Evolutionary conservation across 2,329 filamentous ascomycete genomes (phyloP).

Genomic region (Microascus cirrosus): DNA sequence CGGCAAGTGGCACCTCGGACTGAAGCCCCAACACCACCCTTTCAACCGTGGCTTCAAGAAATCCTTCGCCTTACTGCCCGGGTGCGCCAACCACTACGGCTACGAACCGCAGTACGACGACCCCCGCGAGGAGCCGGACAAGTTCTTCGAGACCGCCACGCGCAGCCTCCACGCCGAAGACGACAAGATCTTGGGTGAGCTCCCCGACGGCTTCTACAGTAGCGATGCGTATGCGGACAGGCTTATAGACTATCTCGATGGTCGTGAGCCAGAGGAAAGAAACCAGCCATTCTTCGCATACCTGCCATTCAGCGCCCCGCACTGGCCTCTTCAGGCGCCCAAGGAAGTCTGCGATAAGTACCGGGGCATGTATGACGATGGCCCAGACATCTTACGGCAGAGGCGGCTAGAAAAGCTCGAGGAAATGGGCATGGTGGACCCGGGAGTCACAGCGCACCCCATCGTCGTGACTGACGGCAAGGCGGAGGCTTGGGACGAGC

Average conservation of each 20-base stretch:
- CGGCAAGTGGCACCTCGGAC: constrained; percentile 46
- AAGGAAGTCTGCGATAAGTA: constrained; percentile 34
- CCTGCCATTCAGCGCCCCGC: constrained; percentile 24
- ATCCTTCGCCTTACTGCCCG: constrained; percentile 41
- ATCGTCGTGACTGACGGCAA: constrained; percentile 4
- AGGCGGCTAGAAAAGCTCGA: constrained; percentile 31
- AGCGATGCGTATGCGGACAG: constrained; percentile 30
- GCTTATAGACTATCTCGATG: constrained; percentile 27
- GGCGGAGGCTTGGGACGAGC: constrained; percentile 11
- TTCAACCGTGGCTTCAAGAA: constrained; percentile 41
- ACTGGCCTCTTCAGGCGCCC: constrained; percentile 40
- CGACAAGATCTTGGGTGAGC: constrained; percentile 12
- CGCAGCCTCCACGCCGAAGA: constrained; percentile 5
- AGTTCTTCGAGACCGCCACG: background rate
- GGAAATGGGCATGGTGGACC: constrained; percentile 25
- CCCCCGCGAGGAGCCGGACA: background rate
- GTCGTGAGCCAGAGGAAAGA: constrained; percentile 10
- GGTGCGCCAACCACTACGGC: constrained; percentile 32
- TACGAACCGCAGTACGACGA: constrained; percentile 12
- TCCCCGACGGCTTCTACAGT: constrained; percentile 33
- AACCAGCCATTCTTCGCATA: constrained; percentile 14
- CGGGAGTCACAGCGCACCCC: constrained; percentile 10
- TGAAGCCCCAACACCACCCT: constrained; percentile 30
- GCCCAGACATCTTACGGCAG: constrained; percentile 31
- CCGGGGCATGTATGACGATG: constrained; percentile 35